Conservation (phyloP, 2,329 filamentous ascomycete species). For the Pseudogymnoascus sp. region DNA sequence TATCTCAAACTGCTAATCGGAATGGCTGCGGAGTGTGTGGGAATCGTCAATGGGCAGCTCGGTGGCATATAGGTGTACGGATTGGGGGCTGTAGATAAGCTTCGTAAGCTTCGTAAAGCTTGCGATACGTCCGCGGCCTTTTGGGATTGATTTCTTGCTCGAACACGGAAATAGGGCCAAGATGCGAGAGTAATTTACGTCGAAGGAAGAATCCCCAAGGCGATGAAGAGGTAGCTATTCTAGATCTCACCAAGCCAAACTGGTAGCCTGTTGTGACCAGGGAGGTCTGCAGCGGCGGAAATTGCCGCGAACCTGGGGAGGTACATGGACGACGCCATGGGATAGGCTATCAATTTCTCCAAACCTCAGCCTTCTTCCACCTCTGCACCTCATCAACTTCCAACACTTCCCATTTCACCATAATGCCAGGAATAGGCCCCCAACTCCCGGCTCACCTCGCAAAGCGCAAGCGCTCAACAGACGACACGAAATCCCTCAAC, state of each 20-base stretch:
- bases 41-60: not conserved
- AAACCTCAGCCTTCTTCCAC: conserved; percentile 4
- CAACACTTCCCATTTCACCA: conserved; percentile 1
- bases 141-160: not conserved
- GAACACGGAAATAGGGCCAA: not conserved
- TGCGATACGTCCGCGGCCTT: not conserved
- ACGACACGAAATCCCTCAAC: conserved; percentile 28
- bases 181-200: not conserved
- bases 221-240: not conserved
- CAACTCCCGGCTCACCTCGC: conserved; percentile 58
- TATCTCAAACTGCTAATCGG: not conserved
- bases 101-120: not conserved
- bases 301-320: conserved; percentile 8
- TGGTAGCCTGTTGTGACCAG: conserved; percentile 8
- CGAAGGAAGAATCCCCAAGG: not conserved
- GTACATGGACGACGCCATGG: not conserved
- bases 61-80: not conserved
- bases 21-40: not conserved
- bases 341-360: conserved; percentile 3
- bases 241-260: not conserved
- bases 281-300: not conserved
- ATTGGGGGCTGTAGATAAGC: conserved; percentile 1
- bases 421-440: conserved; percentile 46
- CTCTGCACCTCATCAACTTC: not conserved
- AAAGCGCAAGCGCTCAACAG: conserved; percentile 51